phyloP scores from a whole-genome alignment of 371 early-diverging fungal species.

The Gilbertella persicaria region DNA sequence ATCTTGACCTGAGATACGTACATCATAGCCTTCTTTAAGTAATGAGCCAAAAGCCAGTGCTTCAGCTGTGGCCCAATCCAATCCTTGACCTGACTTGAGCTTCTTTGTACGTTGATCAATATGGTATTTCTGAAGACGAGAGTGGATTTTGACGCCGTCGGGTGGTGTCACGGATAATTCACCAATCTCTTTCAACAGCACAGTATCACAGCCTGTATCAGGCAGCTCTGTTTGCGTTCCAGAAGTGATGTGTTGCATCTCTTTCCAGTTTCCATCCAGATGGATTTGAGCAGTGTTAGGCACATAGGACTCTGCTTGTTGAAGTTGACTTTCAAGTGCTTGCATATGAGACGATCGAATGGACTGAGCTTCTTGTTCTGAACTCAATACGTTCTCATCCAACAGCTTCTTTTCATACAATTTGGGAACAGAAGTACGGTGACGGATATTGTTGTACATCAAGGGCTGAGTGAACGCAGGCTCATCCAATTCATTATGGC shows the following conservation, averaged over 20 bases:
- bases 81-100: slow-evolving; percentile 63
- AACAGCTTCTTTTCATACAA: slow-evolving; percentile 76
- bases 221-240: slow-evolving; percentile 3
- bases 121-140: slow-evolving; percentile 89
- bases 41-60: slow-evolving; percentile 92
- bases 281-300: slow-evolving; percentile 47
- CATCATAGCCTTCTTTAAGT: slow-evolving; percentile 79
- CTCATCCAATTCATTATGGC: slow-evolving; percentile 97
- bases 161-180: slow-evolving; percentile 71
- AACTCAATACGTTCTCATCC: slow-evolving; percentile 35
- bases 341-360: slow-evolving; percentile 58
- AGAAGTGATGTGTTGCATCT: slow-evolving; percentile 49
- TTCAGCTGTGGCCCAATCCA: slow-evolving; percentile 98
- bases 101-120: slow-evolving; percentile 77
- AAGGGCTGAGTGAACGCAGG: slow-evolving; percentile 96
- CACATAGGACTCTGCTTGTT: slow-evolving; percentile 51
- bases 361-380: slow-evolving; percentile 47
- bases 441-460: slow-evolving; percentile 93
- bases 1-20: slow-evolving; percentile 96
- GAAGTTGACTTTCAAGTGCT: slow-evolving; percentile 61
- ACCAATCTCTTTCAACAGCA: slow-evolving; percentile 69
- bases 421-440: slow-evolving; percentile 79
- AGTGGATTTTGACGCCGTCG: slow-evolving; percentile 69
- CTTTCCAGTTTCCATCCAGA: slow-evolving; percentile 72
- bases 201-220: slow-evolving; percentile 63